A percentile compares a stretch with the other conserved stretches of the same genome.
These are phyloP conservation scores for Corymbia calophylla DNA, from an alignment of 441 rosid species.

Conservation along the genomic window DNA sequence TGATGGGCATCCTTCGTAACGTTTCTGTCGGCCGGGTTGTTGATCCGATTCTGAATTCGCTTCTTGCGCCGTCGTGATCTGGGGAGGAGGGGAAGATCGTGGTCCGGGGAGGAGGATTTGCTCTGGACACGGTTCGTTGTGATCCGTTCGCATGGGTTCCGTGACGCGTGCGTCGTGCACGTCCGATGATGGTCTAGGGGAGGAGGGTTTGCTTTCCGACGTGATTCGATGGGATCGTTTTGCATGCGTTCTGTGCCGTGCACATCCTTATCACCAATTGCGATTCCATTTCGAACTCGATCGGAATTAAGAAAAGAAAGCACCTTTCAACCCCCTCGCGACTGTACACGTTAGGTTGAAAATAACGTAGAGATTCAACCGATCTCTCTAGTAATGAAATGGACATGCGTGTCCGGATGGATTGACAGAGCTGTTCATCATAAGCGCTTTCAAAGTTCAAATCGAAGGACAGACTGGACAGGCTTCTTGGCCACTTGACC, in stretches of 20 bases:
- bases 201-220: neutral
- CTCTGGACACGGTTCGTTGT: no score
- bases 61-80: neutral
- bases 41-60: neutral
- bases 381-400: neutral
- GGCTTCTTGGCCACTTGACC: neutral
- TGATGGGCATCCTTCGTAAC: fast-evolving
- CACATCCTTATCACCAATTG: neutral
- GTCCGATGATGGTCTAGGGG: no score
- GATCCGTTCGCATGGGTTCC: no score
- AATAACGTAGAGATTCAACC: neutral
- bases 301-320: neutral
- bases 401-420: fast-evolving
- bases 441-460: neutral
- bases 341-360: neutral
- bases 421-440: neutral
- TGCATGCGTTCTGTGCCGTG: neutral
- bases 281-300: neutral
- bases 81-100: neutral
- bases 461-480: neutral
- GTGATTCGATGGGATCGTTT: neutral
- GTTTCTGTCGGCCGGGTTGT: neutral
- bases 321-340: neutral
- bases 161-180: no score
- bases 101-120: no score